phyloP scores from a whole-genome alignment of 805 yeast species.

The Helenozyma baotianmanensis region DNA sequence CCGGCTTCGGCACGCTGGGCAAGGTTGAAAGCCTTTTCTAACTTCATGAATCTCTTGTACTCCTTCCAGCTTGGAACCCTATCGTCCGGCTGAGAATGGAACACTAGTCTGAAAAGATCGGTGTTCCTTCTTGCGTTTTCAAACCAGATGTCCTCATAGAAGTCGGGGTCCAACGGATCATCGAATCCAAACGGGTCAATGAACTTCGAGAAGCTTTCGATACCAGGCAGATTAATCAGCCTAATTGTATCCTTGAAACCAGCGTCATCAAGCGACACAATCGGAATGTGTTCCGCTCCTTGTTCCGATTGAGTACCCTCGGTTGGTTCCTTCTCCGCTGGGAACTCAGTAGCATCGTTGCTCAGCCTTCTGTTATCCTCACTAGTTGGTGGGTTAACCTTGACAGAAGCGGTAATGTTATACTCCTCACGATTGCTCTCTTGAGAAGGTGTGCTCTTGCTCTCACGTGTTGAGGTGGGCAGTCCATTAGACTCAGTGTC shows the following conservation, averaged over 20 bases:
- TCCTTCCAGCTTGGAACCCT: conserved; percentile 86
- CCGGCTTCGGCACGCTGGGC: conserved; percentile 36
- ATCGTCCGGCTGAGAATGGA: conserved; percentile 94
- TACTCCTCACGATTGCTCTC: no score
- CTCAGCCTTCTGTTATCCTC: conserved; percentile 3
- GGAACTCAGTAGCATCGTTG: conserved; percentile 15
- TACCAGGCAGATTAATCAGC: conserved; percentile 33
- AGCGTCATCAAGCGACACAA: conserved; percentile 40
- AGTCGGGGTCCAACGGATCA: conserved; percentile 81
- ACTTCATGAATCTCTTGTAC: conserved; percentile 64
- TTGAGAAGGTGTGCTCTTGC: no score
- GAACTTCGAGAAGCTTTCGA: conserved; percentile 38
- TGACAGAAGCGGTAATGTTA: conserved; percentile 6
- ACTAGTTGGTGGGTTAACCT: conserved; percentile 6
- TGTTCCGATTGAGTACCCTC: conserved; percentile 19
- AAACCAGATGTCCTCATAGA: conserved; percentile 83
- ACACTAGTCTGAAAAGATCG: conserved; percentile 71
- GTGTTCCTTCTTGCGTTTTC: conserved; percentile 83
- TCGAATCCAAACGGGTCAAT: conserved; percentile 85
- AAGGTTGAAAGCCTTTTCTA: conserved; percentile 52
- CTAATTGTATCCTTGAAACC: conserved; percentile 40
- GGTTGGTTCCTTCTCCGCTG: conserved; percentile 6
- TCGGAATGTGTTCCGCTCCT: conserved; percentile 16
- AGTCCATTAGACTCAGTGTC: not conserved
- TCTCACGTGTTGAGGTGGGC: no score